Conservation (phyloP, 106 monocot genomes). For the Phalaenopsis aphrodite region DNA sequence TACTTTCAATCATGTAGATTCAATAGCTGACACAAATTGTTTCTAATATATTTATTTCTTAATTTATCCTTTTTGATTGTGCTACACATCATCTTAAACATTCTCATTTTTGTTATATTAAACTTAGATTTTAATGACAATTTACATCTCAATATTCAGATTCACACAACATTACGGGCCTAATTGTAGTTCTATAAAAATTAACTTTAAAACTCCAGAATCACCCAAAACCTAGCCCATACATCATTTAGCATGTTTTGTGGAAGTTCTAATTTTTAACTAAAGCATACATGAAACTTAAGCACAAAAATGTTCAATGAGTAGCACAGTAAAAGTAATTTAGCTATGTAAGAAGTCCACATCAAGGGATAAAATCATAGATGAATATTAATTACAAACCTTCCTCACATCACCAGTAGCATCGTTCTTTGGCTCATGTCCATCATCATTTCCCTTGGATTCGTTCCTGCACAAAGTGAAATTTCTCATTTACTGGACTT, state of each 20-base stretch:
- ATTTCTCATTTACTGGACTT: background rate
- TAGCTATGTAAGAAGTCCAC: background rate
- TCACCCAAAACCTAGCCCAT: background rate
- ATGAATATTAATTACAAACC: background rate
- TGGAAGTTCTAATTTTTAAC: background rate
- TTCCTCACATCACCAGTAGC: background rate
- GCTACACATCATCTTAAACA: too few species aligned
- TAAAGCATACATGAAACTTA: background rate
- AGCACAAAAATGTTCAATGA: background rate
- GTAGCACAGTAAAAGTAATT: background rate
- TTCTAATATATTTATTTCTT: too few species aligned
- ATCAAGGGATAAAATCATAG: background rate
- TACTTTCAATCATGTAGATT: too few species aligned
- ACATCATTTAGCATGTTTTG: background rate
- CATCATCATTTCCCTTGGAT: conserved; percentile 1
- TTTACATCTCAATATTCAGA: too few species aligned
- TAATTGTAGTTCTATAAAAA: too few species aligned
- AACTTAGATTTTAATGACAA: too few species aligned
- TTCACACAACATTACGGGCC: too few species aligned
- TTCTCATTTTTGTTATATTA: too few species aligned
- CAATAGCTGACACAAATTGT: too few species aligned
- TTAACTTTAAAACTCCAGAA: too few species aligned
- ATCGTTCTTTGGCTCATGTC: background rate
- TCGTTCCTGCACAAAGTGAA: background rate
- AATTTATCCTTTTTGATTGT: too few species aligned